Base-by-base conservation (phyloP, 1,139 yeast genomes). In the Saccharomyces hybrid region DNA sequence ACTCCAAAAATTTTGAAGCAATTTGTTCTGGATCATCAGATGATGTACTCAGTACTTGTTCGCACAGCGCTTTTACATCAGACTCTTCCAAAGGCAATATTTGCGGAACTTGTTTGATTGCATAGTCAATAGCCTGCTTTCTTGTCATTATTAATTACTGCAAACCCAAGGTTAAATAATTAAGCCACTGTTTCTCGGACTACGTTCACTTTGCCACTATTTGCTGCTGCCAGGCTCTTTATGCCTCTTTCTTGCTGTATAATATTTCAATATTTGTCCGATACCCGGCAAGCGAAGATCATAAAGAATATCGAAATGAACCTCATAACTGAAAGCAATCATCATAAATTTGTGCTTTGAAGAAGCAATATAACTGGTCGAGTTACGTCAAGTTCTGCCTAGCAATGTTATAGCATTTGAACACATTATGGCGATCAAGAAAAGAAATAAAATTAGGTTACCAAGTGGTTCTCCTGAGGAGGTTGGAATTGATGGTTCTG, bases 41-140 rank as follows among this genome's bases (percentile, higher is more conserved):
- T 8, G 48, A 55, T 20, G 55, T 48, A 16, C 54, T 54, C 23
- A 69, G 47, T 25, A 67, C 56, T 50, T 66, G 66, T 7, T 64
- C 61, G 49, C 70, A 67, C 32, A 69, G 51, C 38, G 61, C 61
- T 47, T 53, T 56, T 2, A 68, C 60, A 31, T 67, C 69, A 20
- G 61, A 61, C 31, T 61, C 61, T 52, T 67, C 70, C 34, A 68
- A 53, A 0, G 72, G 71, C 25, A 69, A 54, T 38, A 70, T 67
- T 26, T 61, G 57, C 4, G 73, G 72, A 27, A 68, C 60, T 38
- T 59, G 54, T 30, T 54, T 53, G 1, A 60, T 38, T 6, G 71
- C 70, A 54, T 61, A 67, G 4, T 59, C 59, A 16, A 67, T 59
- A 31, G 72, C 73, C n/a, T 63, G 59, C 1, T 55, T 44, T 44